phyloP scores from a whole-genome alignment of 202 grass and related monocot species.

The Alloteropsis angusta region DNA sequence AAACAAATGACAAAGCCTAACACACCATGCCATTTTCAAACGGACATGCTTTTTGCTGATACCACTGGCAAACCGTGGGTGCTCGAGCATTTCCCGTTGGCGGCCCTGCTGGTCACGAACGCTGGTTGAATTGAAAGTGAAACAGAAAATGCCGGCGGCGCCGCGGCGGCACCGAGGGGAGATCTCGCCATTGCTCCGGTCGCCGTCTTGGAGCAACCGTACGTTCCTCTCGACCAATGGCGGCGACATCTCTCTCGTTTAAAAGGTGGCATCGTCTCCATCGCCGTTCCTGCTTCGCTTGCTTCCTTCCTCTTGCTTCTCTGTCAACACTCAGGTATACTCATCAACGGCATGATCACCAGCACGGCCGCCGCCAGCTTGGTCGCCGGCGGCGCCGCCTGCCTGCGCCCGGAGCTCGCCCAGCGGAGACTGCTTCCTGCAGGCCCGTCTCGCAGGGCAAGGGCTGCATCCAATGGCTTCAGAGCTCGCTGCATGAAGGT shows the following conservation, averaged over 20 bases:
- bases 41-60: too few relatives aligned
- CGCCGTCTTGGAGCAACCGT: background rate
- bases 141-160: background rate
- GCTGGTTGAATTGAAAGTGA: background rate
- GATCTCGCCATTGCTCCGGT: background rate
- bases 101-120: too few relatives aligned
- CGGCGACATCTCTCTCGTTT: background rate
- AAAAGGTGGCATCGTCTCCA: background rate
- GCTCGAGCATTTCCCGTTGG: too few relatives aligned
- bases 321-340: background rate
- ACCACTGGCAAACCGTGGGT: too few relatives aligned
- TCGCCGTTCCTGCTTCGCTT: background rate
- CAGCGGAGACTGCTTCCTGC: background rate
- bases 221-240: background rate
- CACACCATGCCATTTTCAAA: too few relatives aligned
- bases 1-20: too few relatives aligned
- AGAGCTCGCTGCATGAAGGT: constrained; percentile 37
- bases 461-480: constrained; percentile 21
- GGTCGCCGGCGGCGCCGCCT: background rate
- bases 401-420: background rate
- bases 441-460: background rate
- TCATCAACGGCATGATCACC: background rate
- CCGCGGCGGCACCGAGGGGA: constrained; percentile 3
- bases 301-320: background rate
- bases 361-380: background rate